Conservation (phyloP, 2,329 filamentous ascomycete species). For the Cladosporium sp. region DNA sequence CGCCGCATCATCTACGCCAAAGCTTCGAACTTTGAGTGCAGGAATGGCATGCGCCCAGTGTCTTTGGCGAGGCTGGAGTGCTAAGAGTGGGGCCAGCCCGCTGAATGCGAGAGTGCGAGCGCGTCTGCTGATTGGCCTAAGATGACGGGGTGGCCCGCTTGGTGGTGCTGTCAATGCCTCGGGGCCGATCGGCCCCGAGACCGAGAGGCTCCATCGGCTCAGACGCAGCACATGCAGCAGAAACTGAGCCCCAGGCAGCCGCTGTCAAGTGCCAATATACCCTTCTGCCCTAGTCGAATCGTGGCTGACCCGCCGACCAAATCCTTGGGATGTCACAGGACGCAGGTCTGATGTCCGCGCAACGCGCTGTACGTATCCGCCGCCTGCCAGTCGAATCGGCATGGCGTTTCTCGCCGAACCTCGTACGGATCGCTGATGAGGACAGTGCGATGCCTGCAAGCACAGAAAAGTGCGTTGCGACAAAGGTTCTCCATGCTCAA, state of each 20-base stretch:
- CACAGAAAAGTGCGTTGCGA: slow-evolving; percentile 14
- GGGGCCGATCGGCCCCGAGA: neutral
- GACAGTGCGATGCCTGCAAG: slow-evolving; percentile 14
- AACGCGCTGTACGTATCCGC: slow-evolving; percentile 3
- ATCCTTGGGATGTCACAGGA: neutral
- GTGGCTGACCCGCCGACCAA: neutral
- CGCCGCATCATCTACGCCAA: no score
- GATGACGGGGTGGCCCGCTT: no score
- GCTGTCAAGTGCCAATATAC: neutral
- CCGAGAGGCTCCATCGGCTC: neutral
- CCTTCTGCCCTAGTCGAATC: neutral
- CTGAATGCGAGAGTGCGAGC: neutral
- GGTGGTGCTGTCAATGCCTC: neutral
- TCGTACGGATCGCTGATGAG: no score
- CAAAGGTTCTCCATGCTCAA: slow-evolving; percentile 13
- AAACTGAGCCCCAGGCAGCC: neutral
- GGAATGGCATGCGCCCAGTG: no score
- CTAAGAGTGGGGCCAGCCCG: no score
- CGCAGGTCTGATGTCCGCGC: neutral
- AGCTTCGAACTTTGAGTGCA: no score
- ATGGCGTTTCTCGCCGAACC: neutral
- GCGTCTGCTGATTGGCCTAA: neutral
- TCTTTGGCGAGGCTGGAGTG: no score
- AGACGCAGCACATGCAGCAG: neutral
- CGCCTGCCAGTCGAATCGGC: neutral